These are phyloP conservation scores for Sanguinoderma infundibulare DNA, from an alignment of 1,284 basidiomycete species.

Conservation along the genomic window DNA sequence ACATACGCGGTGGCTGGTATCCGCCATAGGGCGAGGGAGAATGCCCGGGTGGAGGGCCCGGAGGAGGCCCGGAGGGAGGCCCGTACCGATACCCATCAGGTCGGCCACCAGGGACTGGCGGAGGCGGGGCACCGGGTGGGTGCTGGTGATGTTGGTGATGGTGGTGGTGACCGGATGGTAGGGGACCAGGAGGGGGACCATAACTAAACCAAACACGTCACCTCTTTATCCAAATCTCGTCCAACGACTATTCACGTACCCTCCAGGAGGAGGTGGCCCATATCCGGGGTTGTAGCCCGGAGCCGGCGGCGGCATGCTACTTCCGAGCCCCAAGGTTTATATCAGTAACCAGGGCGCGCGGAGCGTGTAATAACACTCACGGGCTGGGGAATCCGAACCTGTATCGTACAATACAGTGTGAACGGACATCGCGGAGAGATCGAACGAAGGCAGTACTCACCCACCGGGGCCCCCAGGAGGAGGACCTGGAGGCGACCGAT, in stretches of 20 bases:
- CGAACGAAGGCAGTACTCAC: background rate
- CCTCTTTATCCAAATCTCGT: background rate
- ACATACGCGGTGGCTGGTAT: slow-evolving; percentile 38
- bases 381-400: slow-evolving; percentile 17
- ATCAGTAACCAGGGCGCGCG: background rate
- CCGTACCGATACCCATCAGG: slow-evolving; percentile 28
- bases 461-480: slow-evolving; percentile 34
- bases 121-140: slow-evolving; percentile 23
- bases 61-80: slow-evolving; percentile 32
- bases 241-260: slow-evolving; percentile 9
- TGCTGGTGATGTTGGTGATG: slow-evolving; percentile 11
- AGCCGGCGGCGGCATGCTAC: slow-evolving; percentile 15
- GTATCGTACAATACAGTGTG: background rate
- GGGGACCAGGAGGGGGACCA: slow-evolving; percentile 23
- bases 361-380: background rate
- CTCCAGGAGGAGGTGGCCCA: slow-evolving; percentile 30
- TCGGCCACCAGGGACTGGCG: slow-evolving; percentile 20
- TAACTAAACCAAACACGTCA: slow-evolving; percentile 6
- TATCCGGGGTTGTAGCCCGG: slow-evolving; percentile 30
- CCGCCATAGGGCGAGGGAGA: slow-evolving; percentile 21
- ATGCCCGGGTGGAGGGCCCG: slow-evolving; percentile 32
- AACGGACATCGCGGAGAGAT: background rate
- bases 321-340: background rate
- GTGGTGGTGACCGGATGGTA: background rate
- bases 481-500: slow-evolving; percentile 40